Conservation (phyloP, 2,329 filamentous ascomycete genomes). For the Cladosporium halotolerans region DNA sequence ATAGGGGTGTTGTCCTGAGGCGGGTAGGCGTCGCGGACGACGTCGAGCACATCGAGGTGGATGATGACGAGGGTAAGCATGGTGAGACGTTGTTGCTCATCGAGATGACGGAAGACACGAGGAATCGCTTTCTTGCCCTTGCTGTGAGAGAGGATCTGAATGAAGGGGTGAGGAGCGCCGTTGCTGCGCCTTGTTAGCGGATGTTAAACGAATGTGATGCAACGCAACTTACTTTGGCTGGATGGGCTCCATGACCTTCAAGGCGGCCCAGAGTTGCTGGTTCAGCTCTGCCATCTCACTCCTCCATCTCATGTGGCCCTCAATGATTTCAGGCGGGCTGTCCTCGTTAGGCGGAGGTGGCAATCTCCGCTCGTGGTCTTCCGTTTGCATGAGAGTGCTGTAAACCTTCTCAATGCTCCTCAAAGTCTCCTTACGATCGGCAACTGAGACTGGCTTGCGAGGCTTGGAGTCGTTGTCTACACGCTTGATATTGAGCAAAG, state of each 20-base stretch:
- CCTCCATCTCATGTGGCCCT: constrained; percentile 74
- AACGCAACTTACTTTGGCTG: constrained; percentile 42
- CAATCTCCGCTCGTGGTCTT: constrained; percentile 81
- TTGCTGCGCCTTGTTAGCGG: constrained; percentile 49
- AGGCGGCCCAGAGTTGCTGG: constrained; percentile 70
- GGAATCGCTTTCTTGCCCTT: constrained; percentile 97
- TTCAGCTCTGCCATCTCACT: constrained; percentile 66
- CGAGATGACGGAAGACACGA: constrained; percentile 88
- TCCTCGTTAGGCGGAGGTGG: constrained; percentile 61
- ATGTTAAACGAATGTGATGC: background rate
- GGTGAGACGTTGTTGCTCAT: constrained; percentile 86
- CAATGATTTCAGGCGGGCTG: constrained; percentile 61
- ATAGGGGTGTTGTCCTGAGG: constrained; percentile 62
- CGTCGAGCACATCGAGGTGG: constrained; percentile 85
- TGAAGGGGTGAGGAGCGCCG: constrained; percentile 75
- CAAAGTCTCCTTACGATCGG: constrained; percentile 76
- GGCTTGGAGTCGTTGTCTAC: constrained; percentile 60
- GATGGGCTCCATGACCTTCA: constrained; percentile 92
- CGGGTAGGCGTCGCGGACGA: constrained; percentile 74
- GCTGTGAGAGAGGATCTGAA: constrained; percentile 85
- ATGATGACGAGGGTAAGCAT: constrained; percentile 94
- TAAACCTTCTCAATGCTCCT: constrained; percentile 87
- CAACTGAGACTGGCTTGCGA: constrained; percentile 49
- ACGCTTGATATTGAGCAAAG: constrained; percentile 86
- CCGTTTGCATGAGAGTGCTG: constrained; percentile 80